These are phyloP conservation scores for Macadamia tetraphylla DNA, from an alignment of 164 flowering plant genomes.

Conservation along the genomic window DNA sequence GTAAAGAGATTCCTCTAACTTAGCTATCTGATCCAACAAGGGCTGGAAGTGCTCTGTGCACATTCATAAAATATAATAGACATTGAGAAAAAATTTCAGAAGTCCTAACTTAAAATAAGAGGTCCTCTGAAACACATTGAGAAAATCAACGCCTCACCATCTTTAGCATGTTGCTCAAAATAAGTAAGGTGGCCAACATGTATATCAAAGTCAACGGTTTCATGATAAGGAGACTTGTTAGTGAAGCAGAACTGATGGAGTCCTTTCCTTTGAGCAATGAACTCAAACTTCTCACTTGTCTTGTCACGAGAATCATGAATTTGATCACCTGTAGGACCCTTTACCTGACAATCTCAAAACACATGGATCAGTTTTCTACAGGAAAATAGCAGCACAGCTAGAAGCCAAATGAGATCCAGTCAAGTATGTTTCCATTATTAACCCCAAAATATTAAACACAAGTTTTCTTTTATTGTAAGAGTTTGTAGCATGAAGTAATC, in stretches of 20 bases:
- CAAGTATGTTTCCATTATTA: too few relatives aligned
- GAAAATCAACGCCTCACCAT: conserved; percentile 31
- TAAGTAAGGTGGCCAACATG: conserved; percentile 46
- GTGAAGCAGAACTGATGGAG: conserved; percentile 79
- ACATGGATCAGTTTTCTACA: not conserved
- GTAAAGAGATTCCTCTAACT: conserved; percentile 85
- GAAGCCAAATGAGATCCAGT: too few relatives aligned
- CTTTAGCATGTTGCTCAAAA: conserved; percentile 62
- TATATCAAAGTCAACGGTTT: conserved; percentile 57
- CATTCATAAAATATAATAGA: conserved; percentile 5
- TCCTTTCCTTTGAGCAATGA: conserved; percentile 67
- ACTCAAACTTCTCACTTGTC: conserved; percentile 75
- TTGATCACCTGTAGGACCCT: conserved; percentile 87
- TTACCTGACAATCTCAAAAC: conserved; percentile 49
- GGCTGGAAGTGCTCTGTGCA: conserved; percentile 86
- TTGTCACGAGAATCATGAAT: conserved; percentile 75
- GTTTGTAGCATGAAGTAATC: too few relatives aligned
- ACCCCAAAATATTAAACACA: too few relatives aligned
- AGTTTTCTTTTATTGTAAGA: too few relatives aligned
- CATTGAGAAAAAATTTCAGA: not conserved
- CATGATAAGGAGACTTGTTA: conserved; percentile 60
- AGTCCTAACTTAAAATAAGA: not conserved
- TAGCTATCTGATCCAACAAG: conserved; percentile 71
- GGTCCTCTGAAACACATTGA: not conserved
- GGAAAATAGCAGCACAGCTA: too few relatives aligned